Evolutionary conservation across 768 basidiomycete genomes (phyloP), one percentile per base, ranked within the genome.

Genomic region (Collybia mongolica): DNA sequence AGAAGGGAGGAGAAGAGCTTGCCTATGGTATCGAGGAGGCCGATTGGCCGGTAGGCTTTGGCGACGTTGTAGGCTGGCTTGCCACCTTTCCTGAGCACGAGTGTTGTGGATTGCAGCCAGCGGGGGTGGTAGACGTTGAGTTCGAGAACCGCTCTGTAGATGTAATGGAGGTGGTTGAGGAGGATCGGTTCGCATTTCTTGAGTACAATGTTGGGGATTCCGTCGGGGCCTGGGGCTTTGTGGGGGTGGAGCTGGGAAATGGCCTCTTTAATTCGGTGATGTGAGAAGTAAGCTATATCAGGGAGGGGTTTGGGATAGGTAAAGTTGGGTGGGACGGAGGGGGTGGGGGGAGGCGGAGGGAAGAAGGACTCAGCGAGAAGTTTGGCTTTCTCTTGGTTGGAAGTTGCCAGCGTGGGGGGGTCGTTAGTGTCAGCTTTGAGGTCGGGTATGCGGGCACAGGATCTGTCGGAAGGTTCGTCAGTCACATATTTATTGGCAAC

Each of bases 171-270:
- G 5, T 41, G 40, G 40, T 41, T 5, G 12, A 20, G 5, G 19
- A 41, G 40, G 40, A 24, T 20, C 2, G 19, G 19, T 14, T 12
- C 24, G 19, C 40, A 41, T 41, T 41, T 28, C 26, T 28, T 28
- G 26, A 28, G 26, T 28, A 28, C 26, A 5, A 28, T 9, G 26
- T 28, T 28, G 15, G 40, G 40, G 12, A 41, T 41, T 2, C 40
- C 40, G 12, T 41, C 40, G 19, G 40, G 5, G 12, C 40, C 64
- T 2, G 64, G 58, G 0, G 64, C 69, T 50, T 69, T 71, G 57
- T 60, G 62, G 0, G 60, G 54, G 7, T 54, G 54, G 9, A 70
- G 58, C 0, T 2, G 40, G 40, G 19, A 20, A 18, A 41, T 24
- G 14, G 40, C 40, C 19, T 41, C 3, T 12, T 12, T 19, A 5